A percentile compares a stretch with the other conserved stretches of the same genome.
phyloP scores from a whole-genome alignment of 2,329 filamentous ascomycete species.

The Tolypocladium cylindrosporum region DNA sequence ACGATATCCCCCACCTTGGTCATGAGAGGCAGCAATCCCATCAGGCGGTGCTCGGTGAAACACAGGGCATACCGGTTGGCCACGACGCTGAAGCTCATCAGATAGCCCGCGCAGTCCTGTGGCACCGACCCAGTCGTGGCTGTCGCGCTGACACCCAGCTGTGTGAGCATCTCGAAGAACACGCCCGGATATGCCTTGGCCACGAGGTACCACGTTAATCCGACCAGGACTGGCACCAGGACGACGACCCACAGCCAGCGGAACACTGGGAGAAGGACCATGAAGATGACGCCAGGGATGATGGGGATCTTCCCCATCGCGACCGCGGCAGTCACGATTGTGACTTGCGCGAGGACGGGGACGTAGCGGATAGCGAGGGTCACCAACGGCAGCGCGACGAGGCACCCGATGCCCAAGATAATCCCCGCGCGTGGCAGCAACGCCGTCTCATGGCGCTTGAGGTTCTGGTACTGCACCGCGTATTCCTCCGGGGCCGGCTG shows the following conservation, averaged over 20 bases:
- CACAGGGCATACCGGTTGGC: conserved; percentile 2
- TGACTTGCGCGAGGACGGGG: neutral
- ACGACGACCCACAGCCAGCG: conserved; percentile 2
- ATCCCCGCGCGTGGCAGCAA: neutral
- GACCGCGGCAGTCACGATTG: neutral
- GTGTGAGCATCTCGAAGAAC: neutral
- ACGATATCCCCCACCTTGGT: conserved; percentile 3
- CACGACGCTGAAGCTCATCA: neutral
- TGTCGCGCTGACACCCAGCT: conserved; percentile 1
- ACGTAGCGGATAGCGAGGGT: conserved; percentile 2
- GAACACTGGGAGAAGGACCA: conserved; percentile 2
- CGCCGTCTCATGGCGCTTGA: conserved; percentile 2
- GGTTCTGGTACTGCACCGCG: conserved; percentile 3
- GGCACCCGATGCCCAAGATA: neutral
- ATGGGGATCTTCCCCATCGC: neutral
- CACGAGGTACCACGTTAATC: neutral
- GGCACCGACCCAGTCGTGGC: conserved; percentile 1
- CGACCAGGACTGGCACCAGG: neutral
- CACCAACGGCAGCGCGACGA: neutral
- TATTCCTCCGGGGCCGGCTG: conserved; percentile 1
- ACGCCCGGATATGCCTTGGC: neutral
- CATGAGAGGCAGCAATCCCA: conserved; percentile 4
- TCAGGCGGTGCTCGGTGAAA: conserved; percentile 1
- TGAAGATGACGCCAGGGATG: neutral
- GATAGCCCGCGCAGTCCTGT: conserved; percentile 1